phyloP scores from a whole-genome alignment of 2,329 filamentous ascomycete genomes.

The Fusarium tanahbumbuense region DNA sequence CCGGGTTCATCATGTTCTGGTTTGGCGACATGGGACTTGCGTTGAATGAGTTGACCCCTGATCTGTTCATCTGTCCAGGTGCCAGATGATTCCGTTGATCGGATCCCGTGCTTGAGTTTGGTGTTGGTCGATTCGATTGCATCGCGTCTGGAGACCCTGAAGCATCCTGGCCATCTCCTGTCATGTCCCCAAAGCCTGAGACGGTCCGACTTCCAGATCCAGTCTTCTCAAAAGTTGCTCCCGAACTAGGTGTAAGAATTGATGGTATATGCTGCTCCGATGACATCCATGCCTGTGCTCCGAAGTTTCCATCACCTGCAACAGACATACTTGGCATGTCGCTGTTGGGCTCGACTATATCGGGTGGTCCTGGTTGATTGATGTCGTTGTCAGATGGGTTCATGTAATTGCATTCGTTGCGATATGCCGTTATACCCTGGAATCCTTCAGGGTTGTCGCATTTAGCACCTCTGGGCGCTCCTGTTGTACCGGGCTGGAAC shows the following conservation, averaged over 20 bases:
- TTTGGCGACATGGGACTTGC: constrained; percentile 63
- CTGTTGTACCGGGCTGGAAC: constrained; percentile 45
- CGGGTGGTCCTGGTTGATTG: constrained; percentile 50
- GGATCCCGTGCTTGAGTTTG: constrained; percentile 63
- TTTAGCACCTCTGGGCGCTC: constrained; percentile 36
- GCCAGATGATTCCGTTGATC: constrained; percentile 47
- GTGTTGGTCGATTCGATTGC: constrained; percentile 67
- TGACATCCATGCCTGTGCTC: constrained; percentile 53
- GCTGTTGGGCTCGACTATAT: constrained; percentile 54
- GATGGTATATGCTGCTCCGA: constrained; percentile 55
- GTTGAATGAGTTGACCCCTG: constrained; percentile 61
- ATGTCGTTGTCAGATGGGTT: constrained; percentile 55
- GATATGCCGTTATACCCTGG: constrained; percentile 59
- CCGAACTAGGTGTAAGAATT: constrained; percentile 51
- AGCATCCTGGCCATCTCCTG: constrained; percentile 59
- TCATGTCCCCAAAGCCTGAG: constrained; percentile 57
- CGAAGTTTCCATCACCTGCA: constrained; percentile 45
- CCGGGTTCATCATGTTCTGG: constrained; percentile 54
- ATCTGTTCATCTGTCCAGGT: constrained; percentile 51
- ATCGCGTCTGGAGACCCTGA: constrained; percentile 63
- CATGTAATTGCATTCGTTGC: constrained; percentile 59
- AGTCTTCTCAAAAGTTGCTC: constrained; percentile 51
- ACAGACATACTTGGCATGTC: constrained; percentile 41
- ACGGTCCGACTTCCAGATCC: constrained; percentile 45
- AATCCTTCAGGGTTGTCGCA: constrained; percentile 53